A percentile compares a stretch with the other conserved stretches of the same genome.
Evolutionary conservation across 2,329 filamentous ascomycete genomes (phyloP).

Genomic region (Aspergillus candidus): DNA sequence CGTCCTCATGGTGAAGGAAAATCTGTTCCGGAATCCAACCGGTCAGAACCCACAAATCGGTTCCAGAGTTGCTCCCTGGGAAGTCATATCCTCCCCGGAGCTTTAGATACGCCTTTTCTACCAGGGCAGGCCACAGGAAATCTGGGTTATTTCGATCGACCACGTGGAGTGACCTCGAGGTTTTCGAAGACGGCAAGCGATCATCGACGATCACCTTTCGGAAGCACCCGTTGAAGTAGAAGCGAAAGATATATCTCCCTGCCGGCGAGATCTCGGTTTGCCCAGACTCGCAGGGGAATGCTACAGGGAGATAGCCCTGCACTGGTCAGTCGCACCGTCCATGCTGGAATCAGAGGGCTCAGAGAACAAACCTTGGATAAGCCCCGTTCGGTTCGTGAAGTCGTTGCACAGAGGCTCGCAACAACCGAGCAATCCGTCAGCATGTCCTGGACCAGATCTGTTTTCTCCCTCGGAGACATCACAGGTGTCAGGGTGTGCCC

Average conservation of each 20-base stretch:
- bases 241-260: constrained; percentile 84
- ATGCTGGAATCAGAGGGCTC: neutral
- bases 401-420: constrained; percentile 81
- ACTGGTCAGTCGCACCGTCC: constrained; percentile 4
- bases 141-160: constrained; percentile 74
- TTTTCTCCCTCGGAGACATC: constrained; percentile 54
- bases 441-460: constrained; percentile 90
- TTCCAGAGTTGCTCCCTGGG: constrained; percentile 93
- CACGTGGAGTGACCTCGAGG: constrained; percentile 72
- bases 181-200: constrained; percentile 69
- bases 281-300: constrained; percentile 67
- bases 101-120: constrained; percentile 96
- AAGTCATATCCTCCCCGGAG: constrained; percentile 95
- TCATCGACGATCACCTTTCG: constrained; percentile 86
- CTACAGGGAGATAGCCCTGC: constrained; percentile 63
- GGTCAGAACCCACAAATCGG: constrained; percentile 84
- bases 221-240: constrained; percentile 93
- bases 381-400: constrained; percentile 62
- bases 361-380: constrained; percentile 53
- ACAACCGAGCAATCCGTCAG: constrained; percentile 97
- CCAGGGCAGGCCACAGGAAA: constrained; percentile 83
- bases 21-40: constrained; percentile 97
- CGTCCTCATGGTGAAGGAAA: constrained; percentile 80
- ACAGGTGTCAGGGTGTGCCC: constrained; percentile 32
- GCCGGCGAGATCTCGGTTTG: constrained; percentile 61